Conservation (phyloP, 1,284 basidiomycete genomes). For the Leccinum solheimii region DNA sequence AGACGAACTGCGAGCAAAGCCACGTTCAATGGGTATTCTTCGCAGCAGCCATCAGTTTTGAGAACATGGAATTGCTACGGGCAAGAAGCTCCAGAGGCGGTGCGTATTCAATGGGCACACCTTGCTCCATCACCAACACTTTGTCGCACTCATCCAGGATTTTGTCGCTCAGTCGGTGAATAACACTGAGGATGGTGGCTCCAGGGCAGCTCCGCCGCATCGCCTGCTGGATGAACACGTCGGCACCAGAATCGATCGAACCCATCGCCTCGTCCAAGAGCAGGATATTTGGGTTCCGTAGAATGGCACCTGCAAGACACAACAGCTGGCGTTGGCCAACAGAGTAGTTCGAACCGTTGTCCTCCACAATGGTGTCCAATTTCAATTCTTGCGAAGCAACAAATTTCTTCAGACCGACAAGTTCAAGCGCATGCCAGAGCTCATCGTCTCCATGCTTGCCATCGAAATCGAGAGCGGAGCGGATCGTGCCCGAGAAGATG, state of each 20-base stretch:
- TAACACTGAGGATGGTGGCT: slow-evolving; percentile 32
- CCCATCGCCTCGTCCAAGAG: slow-evolving; percentile 50
- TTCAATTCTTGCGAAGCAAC: slow-evolving; percentile 26
- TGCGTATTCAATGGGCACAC: slow-evolving; percentile 31
- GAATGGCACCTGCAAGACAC: slow-evolving; percentile 42
- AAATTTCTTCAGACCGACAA: slow-evolving; percentile 33
- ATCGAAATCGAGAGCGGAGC: slow-evolving; percentile 30
- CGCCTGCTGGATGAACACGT: slow-evolving; percentile 34
- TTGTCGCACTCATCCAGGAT: slow-evolving; percentile 34
- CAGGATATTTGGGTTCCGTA: slow-evolving; percentile 48
- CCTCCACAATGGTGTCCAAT: slow-evolving; percentile 31
- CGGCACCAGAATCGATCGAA: slow-evolving; percentile 35
- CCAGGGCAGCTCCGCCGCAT: slow-evolving; percentile 32
- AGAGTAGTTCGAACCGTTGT: slow-evolving; percentile 35
- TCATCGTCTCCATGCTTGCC: slow-evolving; percentile 24
- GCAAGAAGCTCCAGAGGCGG: slow-evolving; percentile 23
- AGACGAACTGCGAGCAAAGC: no score
- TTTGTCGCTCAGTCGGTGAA: slow-evolving; percentile 31
- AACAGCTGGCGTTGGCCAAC: slow-evolving; percentile 36
- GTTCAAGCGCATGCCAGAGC: slow-evolving; percentile 34
- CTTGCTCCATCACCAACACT: slow-evolving; percentile 36
- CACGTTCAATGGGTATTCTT: slow-evolving; percentile 14
- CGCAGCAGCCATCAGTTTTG: slow-evolving; percentile 31
- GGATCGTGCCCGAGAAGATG: slow-evolving; percentile 35
- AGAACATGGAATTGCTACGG: slow-evolving; percentile 27